Evolutionary conservation across 768 basidiomycete genomes (phyloP), one percentile per base, ranked within the genome.

Genomic region (Phylloporus rhodoxanthus): DNA sequence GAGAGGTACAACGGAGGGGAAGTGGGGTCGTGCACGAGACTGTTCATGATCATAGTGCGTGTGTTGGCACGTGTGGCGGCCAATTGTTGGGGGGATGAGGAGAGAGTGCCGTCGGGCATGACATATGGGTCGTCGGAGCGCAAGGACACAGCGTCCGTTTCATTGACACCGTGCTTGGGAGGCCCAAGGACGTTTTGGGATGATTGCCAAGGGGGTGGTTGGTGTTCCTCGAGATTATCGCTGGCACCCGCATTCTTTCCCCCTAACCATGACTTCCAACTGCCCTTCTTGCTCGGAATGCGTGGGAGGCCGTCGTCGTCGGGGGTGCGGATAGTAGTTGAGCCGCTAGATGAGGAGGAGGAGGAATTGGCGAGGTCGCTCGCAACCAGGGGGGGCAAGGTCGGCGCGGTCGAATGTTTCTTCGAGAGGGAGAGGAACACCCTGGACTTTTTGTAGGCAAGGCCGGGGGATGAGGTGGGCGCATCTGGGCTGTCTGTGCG

Each of bases 341-440:
- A 81, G 25, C 75, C 76, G 34, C 78, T 80, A 36, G 77, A 79
- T 28, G 75, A 77, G n/a, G 83, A 85, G 5, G 83, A 82, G 9
- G 79, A 75, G 5, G 82, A 82, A 43, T 72, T 70, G 13, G 71
- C 68, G 39, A 68, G 72, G 61, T 76, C 57, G 28, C 53, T 55
- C 40, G 59, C 50, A 23, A 62, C 46, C 44, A 69, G 58, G 29
- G 57, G 52, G 23, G 60, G 61, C 1, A 53, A 38, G 4, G 58
- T 53, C 25, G 51, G 45, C 23, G 55, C 59, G 25, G 39, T 34
- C 17, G 51, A 36, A 8, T 54, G 56, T 54, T 66, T 68, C 57
- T 66, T 45, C 8, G 66, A 64, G 45, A 68, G 60, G 17, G 66
- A 67, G 15, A 47, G 41, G 20, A 68, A 59, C 34, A 57, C 50